Conservation (phyloP, 2,329 filamentous ascomycete genomes). For the Rutstroemia sydowiana region DNA sequence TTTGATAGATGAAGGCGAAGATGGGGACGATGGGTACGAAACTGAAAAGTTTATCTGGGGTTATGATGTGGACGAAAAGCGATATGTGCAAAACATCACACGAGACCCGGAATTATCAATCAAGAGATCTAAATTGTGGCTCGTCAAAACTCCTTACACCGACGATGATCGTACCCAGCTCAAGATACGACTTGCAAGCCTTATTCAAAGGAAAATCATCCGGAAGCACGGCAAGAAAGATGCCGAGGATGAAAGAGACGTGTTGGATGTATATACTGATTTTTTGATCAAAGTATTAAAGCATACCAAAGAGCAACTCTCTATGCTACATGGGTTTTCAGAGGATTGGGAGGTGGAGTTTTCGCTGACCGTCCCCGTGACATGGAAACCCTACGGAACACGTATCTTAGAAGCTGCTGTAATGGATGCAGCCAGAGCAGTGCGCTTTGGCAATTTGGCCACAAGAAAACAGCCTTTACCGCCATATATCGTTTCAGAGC, state of each 20-base stretch:
- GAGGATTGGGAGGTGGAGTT: slow-evolving; percentile 3
- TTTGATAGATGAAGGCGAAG: background rate
- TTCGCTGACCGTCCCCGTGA: slow-evolving; percentile 13
- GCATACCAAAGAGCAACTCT: background rate
- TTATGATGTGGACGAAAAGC: background rate
- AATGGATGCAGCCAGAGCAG: slow-evolving; percentile 2
- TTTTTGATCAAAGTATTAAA: background rate
- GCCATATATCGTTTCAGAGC: slow-evolving; percentile 25
- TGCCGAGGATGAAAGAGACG: background rate
- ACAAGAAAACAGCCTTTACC: background rate
- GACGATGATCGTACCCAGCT: background rate
- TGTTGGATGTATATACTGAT: background rate
- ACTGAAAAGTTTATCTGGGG: background rate
- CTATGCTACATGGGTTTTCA: background rate
- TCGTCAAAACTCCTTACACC: background rate
- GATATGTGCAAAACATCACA: background rate
- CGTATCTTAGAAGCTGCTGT: slow-evolving; percentile 11
- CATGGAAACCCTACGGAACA: slow-evolving; percentile 11
- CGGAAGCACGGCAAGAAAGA: background rate
- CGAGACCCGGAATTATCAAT: background rate
- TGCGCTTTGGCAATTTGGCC: slow-evolving; percentile 10
- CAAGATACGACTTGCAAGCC: background rate
- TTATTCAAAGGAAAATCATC: background rate
- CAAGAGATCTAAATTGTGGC: background rate
- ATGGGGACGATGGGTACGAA: background rate